Evolutionary conservation across 1,284 basidiomycete species (phyloP).

Genomic region (Agaricales sp.): DNA sequence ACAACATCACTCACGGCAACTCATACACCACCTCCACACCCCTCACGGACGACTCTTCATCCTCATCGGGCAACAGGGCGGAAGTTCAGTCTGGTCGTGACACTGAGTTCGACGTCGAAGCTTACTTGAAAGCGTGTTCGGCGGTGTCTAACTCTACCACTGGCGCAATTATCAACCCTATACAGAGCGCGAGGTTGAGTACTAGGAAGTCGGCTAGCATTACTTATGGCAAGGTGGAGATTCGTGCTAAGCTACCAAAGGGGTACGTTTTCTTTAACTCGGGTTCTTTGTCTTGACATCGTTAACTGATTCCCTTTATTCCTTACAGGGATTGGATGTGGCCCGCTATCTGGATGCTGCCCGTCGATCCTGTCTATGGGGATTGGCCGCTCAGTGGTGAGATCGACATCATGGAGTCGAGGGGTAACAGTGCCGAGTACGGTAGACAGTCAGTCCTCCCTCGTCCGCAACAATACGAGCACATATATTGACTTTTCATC

Average conservation of each 20-base stretch:
- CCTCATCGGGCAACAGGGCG: no score
- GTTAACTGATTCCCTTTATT: neutral
- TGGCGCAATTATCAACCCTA: slow-evolving; percentile 64
- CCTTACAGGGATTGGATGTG: slow-evolving; percentile 37
- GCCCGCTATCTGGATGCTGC: slow-evolving; percentile 85
- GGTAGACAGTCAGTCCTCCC: slow-evolving; percentile 49
- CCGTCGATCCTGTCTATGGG: slow-evolving; percentile 72
- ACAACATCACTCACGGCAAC: slow-evolving; percentile 41
- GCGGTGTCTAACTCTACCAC: slow-evolving; percentile 47
- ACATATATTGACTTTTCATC: slow-evolving; percentile 3
- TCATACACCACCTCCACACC: slow-evolving; percentile 29
- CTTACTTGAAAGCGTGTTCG: slow-evolving; percentile 44
- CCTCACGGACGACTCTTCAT: slow-evolving; percentile 1
- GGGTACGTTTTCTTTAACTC: slow-evolving; percentile 14
- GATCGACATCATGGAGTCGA: slow-evolving; percentile 78
- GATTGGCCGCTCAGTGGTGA: slow-evolving; percentile 73
- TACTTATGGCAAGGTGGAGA: slow-evolving; percentile 75
- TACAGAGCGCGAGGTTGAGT: slow-evolving; percentile 72
- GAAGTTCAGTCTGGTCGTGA: slow-evolving; percentile 21
- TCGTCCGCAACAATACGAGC: slow-evolving; percentile 6
- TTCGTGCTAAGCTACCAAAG: slow-evolving; percentile 67
- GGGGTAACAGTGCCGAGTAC: slow-evolving; percentile 64
- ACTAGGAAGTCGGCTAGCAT: slow-evolving; percentile 66
- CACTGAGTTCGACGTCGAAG: slow-evolving; percentile 25
- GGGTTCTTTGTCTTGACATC: neutral